A percentile compares a stretch with the other conserved stretches of the same genome.
These are phyloP conservation scores for Neurospora sp. DNA, from an alignment of 495 filamentous ascomycete species.

Conservation along the genomic window DNA sequence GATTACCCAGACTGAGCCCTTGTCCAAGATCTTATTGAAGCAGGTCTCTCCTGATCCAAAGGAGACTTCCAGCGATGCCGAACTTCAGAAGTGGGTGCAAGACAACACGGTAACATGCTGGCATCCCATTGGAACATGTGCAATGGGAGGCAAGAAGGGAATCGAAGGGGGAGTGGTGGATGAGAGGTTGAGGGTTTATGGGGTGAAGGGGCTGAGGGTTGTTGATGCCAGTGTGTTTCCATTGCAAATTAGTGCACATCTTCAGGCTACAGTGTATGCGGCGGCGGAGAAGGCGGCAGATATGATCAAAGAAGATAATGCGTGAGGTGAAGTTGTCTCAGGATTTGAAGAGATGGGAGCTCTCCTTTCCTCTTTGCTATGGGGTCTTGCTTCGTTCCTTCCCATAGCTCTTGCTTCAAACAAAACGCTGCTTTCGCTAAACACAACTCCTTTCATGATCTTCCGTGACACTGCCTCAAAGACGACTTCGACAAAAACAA, in stretches of 20 bases:
- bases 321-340: not conserved
- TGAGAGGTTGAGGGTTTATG: slow-evolving; percentile 39
- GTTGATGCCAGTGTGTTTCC: slow-evolving; percentile 46
- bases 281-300: slow-evolving; percentile 46
- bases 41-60: slow-evolving; percentile 29
- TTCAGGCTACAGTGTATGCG: slow-evolving; percentile 42
- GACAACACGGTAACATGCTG: slow-evolving; percentile 32
- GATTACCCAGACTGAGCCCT: slow-evolving; percentile 32
- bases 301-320: slow-evolving; percentile 28
- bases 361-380: not conserved
- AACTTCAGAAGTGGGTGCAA: slow-evolving; percentile 28
- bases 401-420: not conserved
- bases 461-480: not conserved
- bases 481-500: slow-evolving; percentile 47
- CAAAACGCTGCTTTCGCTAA: not conserved
- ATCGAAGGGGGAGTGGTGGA: slow-evolving; percentile 38
- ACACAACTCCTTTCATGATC: not conserved
- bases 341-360: not conserved
- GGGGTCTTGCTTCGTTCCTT: not conserved
- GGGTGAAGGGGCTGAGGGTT: slow-evolving; percentile 38
- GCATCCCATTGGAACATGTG: slow-evolving; percentile 45
- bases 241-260: slow-evolving; percentile 37
- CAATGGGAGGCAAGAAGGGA: slow-evolving; percentile 36
- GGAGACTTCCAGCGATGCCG: slow-evolving; percentile 18
- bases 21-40: slow-evolving; percentile 27